phyloP scores from a whole-genome alignment of 345 rosid genomes.

The Noccaea bulbosa region DNA sequence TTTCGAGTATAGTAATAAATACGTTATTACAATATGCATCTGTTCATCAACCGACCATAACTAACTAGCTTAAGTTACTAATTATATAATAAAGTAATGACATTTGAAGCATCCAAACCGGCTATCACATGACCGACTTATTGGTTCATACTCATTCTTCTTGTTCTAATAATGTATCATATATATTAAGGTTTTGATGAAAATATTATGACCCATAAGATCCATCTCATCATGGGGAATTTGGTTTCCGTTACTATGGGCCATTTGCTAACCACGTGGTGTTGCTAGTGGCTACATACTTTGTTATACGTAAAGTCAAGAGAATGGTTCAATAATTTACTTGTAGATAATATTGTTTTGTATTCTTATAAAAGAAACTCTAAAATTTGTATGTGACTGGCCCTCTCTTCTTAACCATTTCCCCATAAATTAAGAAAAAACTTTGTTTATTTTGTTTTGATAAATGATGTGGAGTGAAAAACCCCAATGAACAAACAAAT shows the following conservation, averaged over 20 bases:
- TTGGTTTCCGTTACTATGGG: conserved; percentile 32
- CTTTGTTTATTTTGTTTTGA: too few relatives aligned
- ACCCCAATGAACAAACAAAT: too few relatives aligned
- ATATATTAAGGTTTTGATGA: conserved; percentile 22
- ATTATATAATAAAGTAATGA: not conserved
- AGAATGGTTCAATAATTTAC: conserved; percentile 39
- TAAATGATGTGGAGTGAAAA: too few relatives aligned
- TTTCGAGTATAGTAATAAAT: conserved; percentile 5
- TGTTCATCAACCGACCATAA: conserved; percentile 39
- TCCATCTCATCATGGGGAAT: conserved; percentile 40
- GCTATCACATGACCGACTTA: conserved; percentile 35
- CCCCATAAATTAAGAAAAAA: too few relatives aligned
- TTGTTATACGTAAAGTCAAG: conserved; percentile 18
- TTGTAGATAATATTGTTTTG: conserved; percentile 41
- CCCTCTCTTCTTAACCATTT: too few relatives aligned
- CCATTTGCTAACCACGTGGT: conserved; percentile 38
- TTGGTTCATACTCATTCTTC: conserved; percentile 25
- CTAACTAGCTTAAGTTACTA: conserved; percentile 35
- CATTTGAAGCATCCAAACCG: conserved; percentile 25
- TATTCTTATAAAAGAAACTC: not conserved
- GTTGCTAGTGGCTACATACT: conserved; percentile 19
- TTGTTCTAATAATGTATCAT: conserved; percentile 24
- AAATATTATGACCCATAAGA: conserved; percentile 19
- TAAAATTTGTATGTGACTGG: not conserved
- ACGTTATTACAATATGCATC: conserved; percentile 11